Base-by-base conservation (phyloP, 2,329 filamentous ascomycete species). In the Aspergillus chevalieri region DNA sequence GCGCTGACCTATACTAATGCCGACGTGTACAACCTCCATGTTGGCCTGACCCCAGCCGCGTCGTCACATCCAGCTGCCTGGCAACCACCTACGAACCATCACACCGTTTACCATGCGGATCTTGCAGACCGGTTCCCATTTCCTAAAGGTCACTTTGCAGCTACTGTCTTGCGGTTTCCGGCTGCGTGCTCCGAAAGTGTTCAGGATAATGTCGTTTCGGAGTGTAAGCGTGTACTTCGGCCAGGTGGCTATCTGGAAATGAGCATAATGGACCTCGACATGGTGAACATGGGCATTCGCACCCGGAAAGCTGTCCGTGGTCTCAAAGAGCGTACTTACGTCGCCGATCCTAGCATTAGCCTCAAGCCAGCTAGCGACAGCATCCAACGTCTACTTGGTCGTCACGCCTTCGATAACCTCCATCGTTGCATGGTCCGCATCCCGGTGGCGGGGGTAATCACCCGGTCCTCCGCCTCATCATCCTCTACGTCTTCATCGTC, bases 181-280 rank as follows among this genome's bases (percentile, higher is more conserved):
- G 63, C 69, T 2, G 70, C 72, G 17, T 74, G 69, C 56, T 67
- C 74, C 3, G 74, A 76, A 46, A 50, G 51, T 3, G 69, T 67
- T 4, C 68, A 75, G 53, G 63, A 65, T 46, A 75, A 72, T 50
- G 68, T 73, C 2, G 60, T 76, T n/a, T 68, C 72, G 6, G 74
- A 77, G 60, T 75, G 73, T 54, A 74, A 72, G 53, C 69, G 74
- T 17, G 74, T 77, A 5, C 66, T 77, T 9, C 68, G 72, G n/a
- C 67, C 73, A 0, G 74, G 74, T 7, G 74, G 74, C 1, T 75
- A 76, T 53, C 54, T 77, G 6, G 74, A 77, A 55, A 69, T 77
- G 65, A 75, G 70, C 49, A 59, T 77, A 5, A 60, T 77, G 8
- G 74, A 77, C 50, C 61, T 75, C n/a, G 74, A 77, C 49, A 72